Evolutionary conservation across 129 eudicot genomes (phyloP), one percentile per base, ranked within the genome.

Genomic region (Chrysanthemum lavandulifolium): DNA sequence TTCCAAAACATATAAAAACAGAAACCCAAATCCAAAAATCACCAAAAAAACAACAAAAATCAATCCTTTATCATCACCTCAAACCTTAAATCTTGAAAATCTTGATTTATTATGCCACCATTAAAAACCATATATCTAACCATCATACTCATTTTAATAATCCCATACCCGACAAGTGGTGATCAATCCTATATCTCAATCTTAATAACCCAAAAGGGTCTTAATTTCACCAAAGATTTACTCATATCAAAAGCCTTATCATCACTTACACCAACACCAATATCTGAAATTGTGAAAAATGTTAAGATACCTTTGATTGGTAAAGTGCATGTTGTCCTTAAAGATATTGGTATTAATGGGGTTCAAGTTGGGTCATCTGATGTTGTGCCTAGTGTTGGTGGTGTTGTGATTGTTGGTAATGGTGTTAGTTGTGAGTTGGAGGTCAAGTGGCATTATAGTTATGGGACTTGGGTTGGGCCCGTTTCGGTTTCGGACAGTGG

Each of bases 201-300:
- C 4, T 83, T 87, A 56, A 80, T 87, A 49, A 69, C 89, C 82
- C 82, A 81, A 78, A 77, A 31, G 47, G 93, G 93, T 60, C 86
- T 87, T 65, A 56, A 82, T 75, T 87, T 87, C 70, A 58, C 72
- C 76, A 87, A 82, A 67, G 76, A 87, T 60, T 60, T 82, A 65
- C 80, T 87, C 33, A 33, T 82, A 3, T 62, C 74, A 45, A 72
- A 82, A 72, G 84, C 93, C 5, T 56, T 87, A 15, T 75, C 89
- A 55, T 48, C 82, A 18, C 74, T 87, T 51, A 80, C 87, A 1
- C 85, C 87, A 9, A 77, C 86, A 19, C 61, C 78, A 31, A 45
- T 87, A 43, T 69, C 83, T 31, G 21, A 57, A 29, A 79, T 84
- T 33, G 82, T 76, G 2, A 58, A 55, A 48, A 19, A 40, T 43